Base-by-base conservation (phyloP, 163 green algal genomes). In the Chlamydomonas reinhardtii region DNA sequence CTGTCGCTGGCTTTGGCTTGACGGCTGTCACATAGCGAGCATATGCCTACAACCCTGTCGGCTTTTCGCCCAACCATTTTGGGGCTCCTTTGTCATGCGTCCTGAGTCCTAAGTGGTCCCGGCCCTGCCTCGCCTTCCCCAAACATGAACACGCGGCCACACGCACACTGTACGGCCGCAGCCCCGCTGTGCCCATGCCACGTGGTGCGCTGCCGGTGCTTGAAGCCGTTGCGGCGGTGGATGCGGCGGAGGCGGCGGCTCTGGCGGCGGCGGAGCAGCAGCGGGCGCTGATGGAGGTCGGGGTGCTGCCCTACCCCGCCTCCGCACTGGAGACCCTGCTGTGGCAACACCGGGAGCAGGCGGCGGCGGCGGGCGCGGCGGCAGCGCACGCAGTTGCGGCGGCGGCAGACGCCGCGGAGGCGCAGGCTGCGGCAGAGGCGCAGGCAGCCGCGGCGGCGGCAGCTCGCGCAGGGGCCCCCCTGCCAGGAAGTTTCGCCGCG, bases 291-390 rank as follows among this genome's bases (percentile, higher is more conserved):
- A 25, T 78, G 56, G 3, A 80, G 37, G 80, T 29, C 0, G 56
- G 48, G 5, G 54, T 35, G 4, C 27, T 72, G 43, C 70, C 54
- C 4, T 31, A 73, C 29, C 69, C 80, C 32, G 35, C 37, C 56
- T 79, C 70, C 20, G 80, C 80, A 27, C 70, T 86, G 35, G 80
- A 86, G 35, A 56, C 56, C 14, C 70, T 86, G 56, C 22, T 86
- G 27, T 64, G 35, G 80, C 48, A 79, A 70, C 34, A 73, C 69
- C 34, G 39, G 48, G 80, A 79, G 70, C 31, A 48, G 54, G 80
- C 80, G 56, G 80, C 59, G 25, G 80, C 70, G 29, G 80, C 80
- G n/a, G 43, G 4, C 29, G 80, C 69, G 11, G 70, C 56, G 20
- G 80, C 79, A 8, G 29, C 69, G 5, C 56, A 59, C 17, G 70